A percentile compares a stretch with the other conserved stretches of the same genome.
These are phyloP conservation scores for Incumbomyces lentus DNA, from an alignment of 2,329 filamentous ascomycete genomes.

Conservation along the genomic window DNA sequence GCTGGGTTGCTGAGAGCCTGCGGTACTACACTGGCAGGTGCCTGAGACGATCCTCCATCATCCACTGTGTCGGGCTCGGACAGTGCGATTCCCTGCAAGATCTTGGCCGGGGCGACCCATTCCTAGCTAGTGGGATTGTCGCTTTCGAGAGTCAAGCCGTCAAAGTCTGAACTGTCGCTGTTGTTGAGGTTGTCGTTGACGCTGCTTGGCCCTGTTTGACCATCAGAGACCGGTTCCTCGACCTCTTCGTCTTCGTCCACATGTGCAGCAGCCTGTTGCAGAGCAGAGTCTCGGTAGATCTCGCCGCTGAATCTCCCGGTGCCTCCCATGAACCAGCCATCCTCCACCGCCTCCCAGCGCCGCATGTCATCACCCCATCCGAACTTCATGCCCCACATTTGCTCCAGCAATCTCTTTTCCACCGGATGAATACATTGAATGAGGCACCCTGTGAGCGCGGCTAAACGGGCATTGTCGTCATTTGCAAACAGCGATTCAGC, in stretches of 20 bases:
- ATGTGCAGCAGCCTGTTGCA: background rate
- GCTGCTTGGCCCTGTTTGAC: background rate
- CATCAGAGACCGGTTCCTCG: background rate
- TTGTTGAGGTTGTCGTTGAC: too few relatives aligned
- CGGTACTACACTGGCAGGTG: too few relatives aligned
- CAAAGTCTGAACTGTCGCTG: too few relatives aligned
- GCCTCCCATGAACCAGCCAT: constrained; percentile 23
- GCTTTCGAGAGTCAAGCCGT: too few relatives aligned
- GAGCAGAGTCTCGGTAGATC: constrained; percentile 9
- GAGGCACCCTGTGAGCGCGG: constrained; percentile 9
- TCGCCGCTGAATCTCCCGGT: constrained; percentile 24
- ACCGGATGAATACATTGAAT: constrained; percentile 21
- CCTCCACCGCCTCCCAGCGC: constrained; percentile 20
- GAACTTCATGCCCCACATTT: constrained; percentile 21
- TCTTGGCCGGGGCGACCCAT: too few relatives aligned
- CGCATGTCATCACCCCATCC: constrained; percentile 20
- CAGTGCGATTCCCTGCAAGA: too few relatives aligned
- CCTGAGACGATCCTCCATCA: too few relatives aligned
- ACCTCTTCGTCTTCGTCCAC: background rate
- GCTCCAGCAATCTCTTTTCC: constrained; percentile 22
- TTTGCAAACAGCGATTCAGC: background rate
- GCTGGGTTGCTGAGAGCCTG: too few relatives aligned
- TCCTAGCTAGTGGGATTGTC: too few relatives aligned
- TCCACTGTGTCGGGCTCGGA: too few relatives aligned
- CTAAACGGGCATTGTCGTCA: background rate